Evolutionary conservation across 345 rosid genomes (phyloP).

Genomic region (Rhizophora mangle): DNA sequence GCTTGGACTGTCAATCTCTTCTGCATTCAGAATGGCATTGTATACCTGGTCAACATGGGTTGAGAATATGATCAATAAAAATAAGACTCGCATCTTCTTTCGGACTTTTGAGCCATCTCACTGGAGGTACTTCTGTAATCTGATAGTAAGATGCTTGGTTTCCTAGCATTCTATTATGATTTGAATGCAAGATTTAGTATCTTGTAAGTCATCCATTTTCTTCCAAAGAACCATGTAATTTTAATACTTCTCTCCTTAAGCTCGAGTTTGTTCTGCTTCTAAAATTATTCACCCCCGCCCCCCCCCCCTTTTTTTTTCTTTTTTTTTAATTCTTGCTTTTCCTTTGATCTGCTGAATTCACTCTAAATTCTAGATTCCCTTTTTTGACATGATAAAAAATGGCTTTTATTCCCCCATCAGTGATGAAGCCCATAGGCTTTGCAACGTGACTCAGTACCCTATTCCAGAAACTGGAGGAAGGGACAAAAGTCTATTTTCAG

Average conservation of each 20-base stretch:
- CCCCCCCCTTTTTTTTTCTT: no score
- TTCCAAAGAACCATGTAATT: neutral
- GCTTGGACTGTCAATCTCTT: slow-evolving; percentile 83
- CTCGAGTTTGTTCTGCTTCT: neutral
- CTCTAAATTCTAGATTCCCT: neutral
- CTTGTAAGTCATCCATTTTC: neutral
- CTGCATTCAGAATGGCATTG: slow-evolving; percentile 67
- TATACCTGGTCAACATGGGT: slow-evolving; percentile 91
- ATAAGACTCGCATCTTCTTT: slow-evolving; percentile 63
- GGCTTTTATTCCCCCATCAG: slow-evolving; percentile 33
- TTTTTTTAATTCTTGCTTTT: neutral
- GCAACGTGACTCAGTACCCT: slow-evolving; percentile 68
- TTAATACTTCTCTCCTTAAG: neutral
- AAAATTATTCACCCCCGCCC: neutral
- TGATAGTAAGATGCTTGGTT: neutral
- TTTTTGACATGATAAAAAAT: neutral
- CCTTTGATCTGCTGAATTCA: neutral
- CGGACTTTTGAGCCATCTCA: slow-evolving; percentile 90
- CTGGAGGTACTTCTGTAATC: slow-evolving; percentile 57
- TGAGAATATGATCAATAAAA: slow-evolving; percentile 44
- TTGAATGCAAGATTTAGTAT: neutral
- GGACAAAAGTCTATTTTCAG: slow-evolving; percentile 53
- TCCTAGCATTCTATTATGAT: neutral
- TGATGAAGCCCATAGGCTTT: slow-evolving; percentile 45
- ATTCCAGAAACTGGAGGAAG: slow-evolving; percentile 47